Base-by-base conservation (phyloP, 2,329 filamentous ascomycete genomes). In the Monilinia fructicola region DNA sequence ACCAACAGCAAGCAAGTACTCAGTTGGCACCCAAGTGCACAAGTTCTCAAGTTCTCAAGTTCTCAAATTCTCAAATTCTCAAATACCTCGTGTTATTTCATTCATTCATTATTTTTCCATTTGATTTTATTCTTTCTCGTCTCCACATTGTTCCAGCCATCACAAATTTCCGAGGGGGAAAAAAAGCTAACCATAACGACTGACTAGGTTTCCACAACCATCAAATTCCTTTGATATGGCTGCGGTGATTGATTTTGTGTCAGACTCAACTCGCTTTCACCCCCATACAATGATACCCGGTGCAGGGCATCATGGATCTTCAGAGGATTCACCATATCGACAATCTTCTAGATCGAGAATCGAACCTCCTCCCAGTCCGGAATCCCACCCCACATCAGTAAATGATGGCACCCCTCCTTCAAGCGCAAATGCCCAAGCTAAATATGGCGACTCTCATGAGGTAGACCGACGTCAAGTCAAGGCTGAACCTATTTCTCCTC, bases 221-320 rank as follows among this genome's bases (percentile, higher is more conserved):
- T 64, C 58, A 69, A 66, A 69, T 65, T 44, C 46, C 71, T 65
- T 69, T 76, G 73, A 76, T 80, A 88, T 89, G 86, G 86, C 85
- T 76, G 82, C 85, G 79, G 78, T 88, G 78, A 84, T 88, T 78
- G 91, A 94, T 82, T 88, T 88, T 81, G 87, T 88, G 79, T 85
- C 90, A 78, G 88, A 92, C 80, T 83, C 88, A 73, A 83, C 86
- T 74, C 85, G 87, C 79, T 89, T 90, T 79, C 86, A 74, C 55
- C 53, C 50, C 61, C 73, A 71, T 81, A 87, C 83, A 80, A 90
- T 88, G 83, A 90, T 92, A 81, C 79, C 80, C 67, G 70, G 78
- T 77, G 70, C 81, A 70, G 80, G 80, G 70, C 63, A 65, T 60
- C 81, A 74, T 69, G 72, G 80, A 70, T 80, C 80, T 67, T 75